Conservation (phyloP, 1,284 basidiomycete genomes). For the Baeospora myosura region DNA sequence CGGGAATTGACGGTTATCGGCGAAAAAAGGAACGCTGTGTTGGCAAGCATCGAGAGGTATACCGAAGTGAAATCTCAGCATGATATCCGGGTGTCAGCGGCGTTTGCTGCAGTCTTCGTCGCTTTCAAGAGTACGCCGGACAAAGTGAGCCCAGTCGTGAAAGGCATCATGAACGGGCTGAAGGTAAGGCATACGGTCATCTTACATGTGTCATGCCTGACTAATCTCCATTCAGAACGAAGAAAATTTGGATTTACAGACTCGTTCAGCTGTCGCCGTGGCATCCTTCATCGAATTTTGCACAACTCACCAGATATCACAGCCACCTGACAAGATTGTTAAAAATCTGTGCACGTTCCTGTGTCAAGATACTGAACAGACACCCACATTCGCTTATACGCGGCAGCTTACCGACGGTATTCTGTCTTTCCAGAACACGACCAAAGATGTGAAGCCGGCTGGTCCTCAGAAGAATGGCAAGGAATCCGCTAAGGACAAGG, state of each 20-base stretch:
- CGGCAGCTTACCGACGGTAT: conserved; percentile 67
- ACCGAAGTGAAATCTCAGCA: conserved; percentile 79
- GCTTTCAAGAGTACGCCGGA: conserved; percentile 78
- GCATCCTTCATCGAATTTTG: conserved; percentile 88
- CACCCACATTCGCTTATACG: conserved; percentile 78
- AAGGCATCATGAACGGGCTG: conserved; percentile 96
- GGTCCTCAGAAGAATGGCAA: conserved; percentile 32
- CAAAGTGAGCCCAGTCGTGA: conserved; percentile 94
- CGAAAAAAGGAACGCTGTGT: conserved; percentile 72
- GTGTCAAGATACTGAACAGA: conserved; percentile 85
- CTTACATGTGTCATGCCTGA: conserved; percentile 4
- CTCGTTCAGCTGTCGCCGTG: conserved; percentile 82
- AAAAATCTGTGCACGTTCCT: conserved; percentile 97
- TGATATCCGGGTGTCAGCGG: conserved; percentile 83
- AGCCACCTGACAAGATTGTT: conserved; percentile 86
- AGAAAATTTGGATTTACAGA: conserved; percentile 84
- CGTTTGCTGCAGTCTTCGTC: conserved; percentile 88
- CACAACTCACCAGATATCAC: conserved; percentile 53
- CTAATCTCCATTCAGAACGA: conserved; percentile 63
- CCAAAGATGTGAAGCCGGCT: conserved; percentile 19
- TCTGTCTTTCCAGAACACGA: conserved; percentile 57
- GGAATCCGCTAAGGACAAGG: conserved; percentile 38
- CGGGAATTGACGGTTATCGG: conserved; percentile 68
- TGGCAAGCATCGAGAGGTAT: conserved; percentile 78
- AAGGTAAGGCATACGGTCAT: conserved; percentile 51